A percentile compares a stretch with the other conserved stretches of the same genome.
These are phyloP conservation scores for Blastobotrys parvus DNA, from an alignment of 805 yeast genomes.

Conservation along the genomic window DNA sequence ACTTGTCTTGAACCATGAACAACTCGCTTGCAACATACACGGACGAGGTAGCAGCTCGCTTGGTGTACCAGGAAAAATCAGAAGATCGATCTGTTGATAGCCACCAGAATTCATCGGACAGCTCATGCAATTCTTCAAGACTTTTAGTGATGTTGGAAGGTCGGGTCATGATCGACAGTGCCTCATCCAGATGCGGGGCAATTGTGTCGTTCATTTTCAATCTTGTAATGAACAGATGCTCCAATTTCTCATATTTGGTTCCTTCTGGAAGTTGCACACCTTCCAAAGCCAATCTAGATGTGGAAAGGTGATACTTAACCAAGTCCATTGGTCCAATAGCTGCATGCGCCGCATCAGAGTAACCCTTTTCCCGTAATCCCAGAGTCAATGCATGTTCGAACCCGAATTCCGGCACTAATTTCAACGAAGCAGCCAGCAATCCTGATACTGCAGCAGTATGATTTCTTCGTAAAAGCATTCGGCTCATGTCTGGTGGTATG, in stretches of 20 bases:
- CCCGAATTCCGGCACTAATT: constrained; percentile 43
- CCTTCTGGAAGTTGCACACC: constrained; percentile 19
- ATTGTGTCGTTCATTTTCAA: constrained; percentile 37
- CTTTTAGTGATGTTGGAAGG: constrained; percentile 56
- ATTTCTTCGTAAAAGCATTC: too few species aligned
- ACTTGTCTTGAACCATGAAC: constrained; percentile 69
- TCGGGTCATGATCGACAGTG: constrained; percentile 51
- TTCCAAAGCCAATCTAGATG: constrained; percentile 27
- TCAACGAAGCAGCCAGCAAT: constrained; percentile 11
- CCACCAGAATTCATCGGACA: constrained; percentile 77
- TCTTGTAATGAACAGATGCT: constrained; percentile 33
- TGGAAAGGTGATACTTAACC: constrained; percentile 46
- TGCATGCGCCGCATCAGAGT: constrained; percentile 41
- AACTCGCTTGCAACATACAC: constrained; percentile 66
- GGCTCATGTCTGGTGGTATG: too few species aligned
- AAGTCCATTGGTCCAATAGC: constrained; percentile 42
- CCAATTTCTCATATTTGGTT: constrained; percentile 40
- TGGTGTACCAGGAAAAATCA: constrained; percentile 91
- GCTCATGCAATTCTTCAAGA: constrained; percentile 57
- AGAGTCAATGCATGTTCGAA: constrained; percentile 42
- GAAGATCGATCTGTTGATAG: constrained; percentile 69
- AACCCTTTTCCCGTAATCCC: constrained; percentile 41
- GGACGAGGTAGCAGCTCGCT: constrained; percentile 60
- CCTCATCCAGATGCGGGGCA: constrained; percentile 26
- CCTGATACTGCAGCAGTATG: too few species aligned